Evolutionary conservation across 108 stramenopile species (phyloP).

Genomic region (Epipyxis sp.): DNA sequence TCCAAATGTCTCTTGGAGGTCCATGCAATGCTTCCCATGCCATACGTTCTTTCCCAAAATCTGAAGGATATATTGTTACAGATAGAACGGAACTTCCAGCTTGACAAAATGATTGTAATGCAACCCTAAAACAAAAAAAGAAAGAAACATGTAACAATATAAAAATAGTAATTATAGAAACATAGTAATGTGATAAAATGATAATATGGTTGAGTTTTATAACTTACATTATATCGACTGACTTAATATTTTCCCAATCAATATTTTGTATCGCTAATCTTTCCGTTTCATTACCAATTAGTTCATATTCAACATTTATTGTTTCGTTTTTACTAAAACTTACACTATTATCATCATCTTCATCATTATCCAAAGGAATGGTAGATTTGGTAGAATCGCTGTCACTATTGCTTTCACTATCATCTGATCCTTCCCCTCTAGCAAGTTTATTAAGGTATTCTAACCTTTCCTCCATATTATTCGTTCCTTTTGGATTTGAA

Average conservation of each 20-base stretch:
- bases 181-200: too few species aligned
- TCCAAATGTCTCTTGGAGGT: conserved; percentile 42
- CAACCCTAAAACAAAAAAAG: conserved; percentile 44
- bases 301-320: conserved; percentile 25
- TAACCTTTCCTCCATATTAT: conserved; percentile 62
- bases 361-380: too few species aligned
- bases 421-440: conserved; percentile 65
- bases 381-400: neutral
- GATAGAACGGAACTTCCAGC: conserved; percentile 51
- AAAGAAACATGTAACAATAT: too few species aligned
- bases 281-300: conserved; percentile 36
- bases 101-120: conserved; percentile 76
- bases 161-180: too few species aligned
- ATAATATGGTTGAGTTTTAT: neutral
- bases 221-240: conserved; percentile 70
- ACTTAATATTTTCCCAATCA: conserved; percentile 84
- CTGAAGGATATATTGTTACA: conserved; percentile 76
- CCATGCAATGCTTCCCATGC: conserved; percentile 72
- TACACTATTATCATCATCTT: too few species aligned
- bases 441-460: conserved; percentile 86
- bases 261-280: conserved; percentile 73
- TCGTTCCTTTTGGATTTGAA: neutral
- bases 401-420: neutral
- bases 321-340: too few species aligned
- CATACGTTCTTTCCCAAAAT: conserved; percentile 73